phyloP scores from a whole-genome alignment of 495 filamentous ascomycete genomes.

The Hypoxylon fragiforme region DNA sequence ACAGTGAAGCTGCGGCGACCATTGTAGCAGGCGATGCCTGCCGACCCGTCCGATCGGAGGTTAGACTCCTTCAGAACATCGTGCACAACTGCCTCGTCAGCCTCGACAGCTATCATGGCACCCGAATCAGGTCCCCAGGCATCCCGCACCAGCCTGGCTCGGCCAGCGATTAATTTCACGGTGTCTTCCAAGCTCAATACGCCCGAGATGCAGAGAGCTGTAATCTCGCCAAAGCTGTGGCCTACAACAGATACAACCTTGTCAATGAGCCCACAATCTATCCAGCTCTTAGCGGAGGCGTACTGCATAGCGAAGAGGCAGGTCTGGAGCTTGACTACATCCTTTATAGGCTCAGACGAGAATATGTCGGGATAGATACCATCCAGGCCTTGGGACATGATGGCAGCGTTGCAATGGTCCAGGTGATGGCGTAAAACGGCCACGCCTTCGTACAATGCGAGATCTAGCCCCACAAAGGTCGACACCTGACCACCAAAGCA shows the following conservation, averaged over 20 bases:
- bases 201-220: constrained; percentile 47
- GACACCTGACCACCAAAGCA: constrained; percentile 60
- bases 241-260: constrained; percentile 44
- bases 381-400: too few species aligned
- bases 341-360: too few species aligned
- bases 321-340: constrained; percentile 51
- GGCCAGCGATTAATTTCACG: constrained; percentile 42
- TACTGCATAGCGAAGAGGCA: constrained; percentile 54
- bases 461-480: constrained; percentile 48
- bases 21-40: constrained; percentile 56
- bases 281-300: constrained; percentile 51
- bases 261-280: constrained; percentile 49
- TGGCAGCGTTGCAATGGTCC: too few species aligned
- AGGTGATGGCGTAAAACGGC: too few species aligned
- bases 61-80: constrained; percentile 33
- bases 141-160: constrained; percentile 44
- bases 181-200: constrained; percentile 43
- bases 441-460: too few species aligned
- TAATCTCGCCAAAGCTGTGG: constrained; percentile 56
- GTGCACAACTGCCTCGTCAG: constrained; percentile 35
- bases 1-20: constrained; percentile 52
- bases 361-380: too few species aligned
- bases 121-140: constrained; percentile 49
- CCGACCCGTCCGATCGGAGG: constrained; percentile 13
- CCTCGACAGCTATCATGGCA: constrained; percentile 53